Evolutionary conservation across 2,329 filamentous ascomycete species (phyloP).

Genomic region (Cercospora sp.): DNA sequence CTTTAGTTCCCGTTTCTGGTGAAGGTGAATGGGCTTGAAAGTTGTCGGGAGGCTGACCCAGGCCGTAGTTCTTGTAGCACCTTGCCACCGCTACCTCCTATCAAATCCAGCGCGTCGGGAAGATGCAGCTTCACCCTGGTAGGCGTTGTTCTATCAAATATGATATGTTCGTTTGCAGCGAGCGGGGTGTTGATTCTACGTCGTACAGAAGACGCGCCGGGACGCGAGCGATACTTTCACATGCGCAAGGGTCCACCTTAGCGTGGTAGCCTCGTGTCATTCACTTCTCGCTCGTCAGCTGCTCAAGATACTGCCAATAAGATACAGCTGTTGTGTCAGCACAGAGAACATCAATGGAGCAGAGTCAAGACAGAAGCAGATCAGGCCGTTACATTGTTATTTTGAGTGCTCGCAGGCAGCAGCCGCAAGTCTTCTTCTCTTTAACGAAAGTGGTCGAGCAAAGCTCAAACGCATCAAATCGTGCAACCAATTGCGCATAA

Average conservation of each 20-base stretch:
- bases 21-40: background rate
- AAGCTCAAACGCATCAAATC: background rate
- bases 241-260: conserved; percentile 3
- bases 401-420: background rate
- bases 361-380: background rate
- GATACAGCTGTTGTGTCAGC: background rate
- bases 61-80: background rate
- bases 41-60: background rate
- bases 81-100: background rate
- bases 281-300: background rate
- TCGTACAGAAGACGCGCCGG: conserved; percentile 6
- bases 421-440: background rate
- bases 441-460: conserved; percentile 1
- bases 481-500: background rate
- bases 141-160: background rate
- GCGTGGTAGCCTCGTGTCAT: conserved; percentile 7
- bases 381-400: background rate
- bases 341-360: background rate
- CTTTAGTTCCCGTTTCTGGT: background rate
- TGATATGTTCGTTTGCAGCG: background rate
- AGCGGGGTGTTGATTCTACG: background rate
- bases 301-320: background rate
- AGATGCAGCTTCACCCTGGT: background rate
- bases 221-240: conserved; percentile 6
- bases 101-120: background rate